Base-by-base conservation (phyloP, 1,139 yeast genomes). In the Nakaseomyces bracarensis region DNA sequence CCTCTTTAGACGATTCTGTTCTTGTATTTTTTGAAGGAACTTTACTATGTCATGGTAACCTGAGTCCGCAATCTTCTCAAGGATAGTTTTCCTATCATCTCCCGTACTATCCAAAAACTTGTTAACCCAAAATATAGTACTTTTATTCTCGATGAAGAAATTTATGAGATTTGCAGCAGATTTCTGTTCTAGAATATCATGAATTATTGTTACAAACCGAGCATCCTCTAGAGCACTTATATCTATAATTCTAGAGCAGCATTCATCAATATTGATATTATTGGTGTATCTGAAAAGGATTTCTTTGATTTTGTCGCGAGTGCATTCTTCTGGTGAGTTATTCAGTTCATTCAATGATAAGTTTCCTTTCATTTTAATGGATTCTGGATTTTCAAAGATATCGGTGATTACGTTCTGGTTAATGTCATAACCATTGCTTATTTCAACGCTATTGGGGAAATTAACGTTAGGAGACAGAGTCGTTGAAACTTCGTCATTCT, bases 401-500 rank as follows among this genome's bases (percentile, higher is more conserved):
- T 30, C 11, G 22, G 4, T 30, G n/a, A n/a, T n/a, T n/a, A n/a
- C n/a, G n/a, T n/a, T n/a, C n/a, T n/a, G n/a, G n/a, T n/a, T n/a
- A n/a, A n/a, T n/a, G n/a, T n/a, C n/a, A n/a, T n/a, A n/a, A n/a
- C n/a, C 34, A 19, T 30, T 30, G 6, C 5, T 30, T 10, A n/a
- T 15, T 14, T 8, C 13, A 6, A 4, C 34, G 5, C 21, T 10
- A 4, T 16, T 22, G 11, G 18, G 16, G 18, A 22, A 63, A 5
- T 51, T 58, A 6, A 53, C 56, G n/a, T 50, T 50, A 2, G 39
- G 56, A 13, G 51, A 50, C 7, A 42, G 18, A 1, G 43, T 27
- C 16, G 48, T 56, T 14, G 51, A 61, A n/a, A 58, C 65, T 14
- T 61, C 68, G 3, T 62, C 64, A 2, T 59, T 66, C 3, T 63